Conservation (phyloP, 176 grass and related monocot species). For the Aegilops umbellulata region DNA sequence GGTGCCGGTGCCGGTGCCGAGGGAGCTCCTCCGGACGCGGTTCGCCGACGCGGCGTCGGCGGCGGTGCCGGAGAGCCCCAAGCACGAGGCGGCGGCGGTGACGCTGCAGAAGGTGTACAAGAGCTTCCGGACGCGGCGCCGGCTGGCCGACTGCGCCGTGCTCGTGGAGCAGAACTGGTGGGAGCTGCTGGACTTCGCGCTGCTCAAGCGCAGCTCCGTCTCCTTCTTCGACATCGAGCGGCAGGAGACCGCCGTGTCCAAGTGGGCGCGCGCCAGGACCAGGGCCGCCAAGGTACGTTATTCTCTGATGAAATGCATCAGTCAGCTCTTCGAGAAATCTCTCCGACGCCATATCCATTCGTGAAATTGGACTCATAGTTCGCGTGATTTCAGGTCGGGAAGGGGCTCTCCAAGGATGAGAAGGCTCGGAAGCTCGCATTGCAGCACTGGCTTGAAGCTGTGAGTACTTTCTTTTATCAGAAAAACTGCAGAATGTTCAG, state of each 20-base stretch:
- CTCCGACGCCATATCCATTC: not conserved
- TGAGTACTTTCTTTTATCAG: constrained; percentile 33
- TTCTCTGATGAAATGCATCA: not conserved
- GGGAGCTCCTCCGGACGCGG: constrained; percentile 21
- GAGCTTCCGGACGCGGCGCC: constrained; percentile 87
- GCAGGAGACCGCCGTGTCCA: constrained; percentile 73
- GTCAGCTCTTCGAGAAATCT: not conserved
- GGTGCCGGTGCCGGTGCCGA: constrained; percentile 25
- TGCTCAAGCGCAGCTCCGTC: constrained; percentile 80
- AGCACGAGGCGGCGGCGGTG: constrained; percentile 65
- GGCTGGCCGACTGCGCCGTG: constrained; percentile 87
- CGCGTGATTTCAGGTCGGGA: constrained; percentile 58
- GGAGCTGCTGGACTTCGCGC: constrained; percentile 80
- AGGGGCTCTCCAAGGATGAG: constrained; percentile 80
- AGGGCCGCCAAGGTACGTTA: constrained; percentile 63
- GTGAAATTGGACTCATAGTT: not conserved
- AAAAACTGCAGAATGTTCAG: not conserved
- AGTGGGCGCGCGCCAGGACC: constrained; percentile 81
- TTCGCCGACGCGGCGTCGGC: not conserved
- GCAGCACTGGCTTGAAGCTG: constrained; percentile 94
- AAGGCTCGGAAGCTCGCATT: constrained; percentile 86
- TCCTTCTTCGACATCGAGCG: constrained; percentile 83
- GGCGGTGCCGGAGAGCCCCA: constrained; percentile 39
- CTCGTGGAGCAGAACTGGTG: constrained; percentile 88
- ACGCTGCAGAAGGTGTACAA: constrained; percentile 97